Evolutionary conservation across 345 rosid species (phyloP), one percentile per base, ranked within the genome.

Genomic region (Firmiana major): DNA sequence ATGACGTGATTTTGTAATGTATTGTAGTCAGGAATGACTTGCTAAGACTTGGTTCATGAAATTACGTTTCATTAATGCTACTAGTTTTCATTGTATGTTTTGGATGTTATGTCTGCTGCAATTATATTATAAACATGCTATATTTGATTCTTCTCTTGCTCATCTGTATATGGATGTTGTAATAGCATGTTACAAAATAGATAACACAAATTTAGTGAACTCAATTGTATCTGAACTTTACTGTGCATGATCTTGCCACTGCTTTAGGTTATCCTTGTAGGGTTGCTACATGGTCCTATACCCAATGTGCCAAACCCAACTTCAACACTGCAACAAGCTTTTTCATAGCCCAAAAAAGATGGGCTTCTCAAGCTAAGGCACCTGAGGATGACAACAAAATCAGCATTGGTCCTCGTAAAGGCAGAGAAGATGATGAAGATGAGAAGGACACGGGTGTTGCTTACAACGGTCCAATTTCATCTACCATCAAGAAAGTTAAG

Each of bases 401-500:
- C 84, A 91, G 93, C 79, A 91, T 92, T 45, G 99, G 99, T 73
- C 93, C 97, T 9, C 86, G 46, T 4, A 77, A 77, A 58, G 86
- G 77, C 19, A 78, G 58, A 58, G 83, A 82, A 46, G 79, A 66
- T 10, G 77, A 40, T 26, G 86, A 85, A 69, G 87, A 87, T 40
- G 90, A 88, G 45, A 84, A 85, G 31, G 96, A 81, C 8, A 81
- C 81, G 1, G 75, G 88, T 0, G 81, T 95, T 8, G 86, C 89
- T 55, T 95, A 95, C 81, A 36, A 84, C 40, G 99, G 99, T 28
- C 96, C 96, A 3, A 89, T 93, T 81, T 90, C 99, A 75, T 87
- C 95, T 45, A 92, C 94, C 73, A 85, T 95, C 63, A 93, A 92
- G 89, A 95, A 95, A 89, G 98, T 95, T 71, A 95, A 93, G 77